Base-by-base conservation (phyloP, 148 eudicot species). In the Dysphania ambrosioides region DNA sequence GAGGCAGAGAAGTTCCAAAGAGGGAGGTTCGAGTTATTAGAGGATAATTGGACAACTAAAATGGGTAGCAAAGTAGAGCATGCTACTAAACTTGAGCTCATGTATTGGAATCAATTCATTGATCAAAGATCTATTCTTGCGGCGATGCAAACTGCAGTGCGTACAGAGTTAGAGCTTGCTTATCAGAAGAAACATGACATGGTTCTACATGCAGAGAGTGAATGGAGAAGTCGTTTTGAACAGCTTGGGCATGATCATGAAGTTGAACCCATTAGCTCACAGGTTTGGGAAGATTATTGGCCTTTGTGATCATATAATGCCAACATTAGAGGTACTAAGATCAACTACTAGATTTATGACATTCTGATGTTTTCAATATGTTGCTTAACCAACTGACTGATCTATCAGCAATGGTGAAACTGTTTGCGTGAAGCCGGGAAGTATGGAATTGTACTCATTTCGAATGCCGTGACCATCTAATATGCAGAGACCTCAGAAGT, bases 151-250 rank as follows among this genome's bases (percentile, higher is more conserved):
- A 88, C 84, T 82, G 84, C 78, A 16, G 81, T 87, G 87, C 81
- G 92, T 30, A 86, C 93, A 40, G 97, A 91, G 79, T 74, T 92
- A 58, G 83, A 94, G 81, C 86, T 88, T 73, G 86, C 84, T 59
- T 91, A 91, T 67, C 85, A 85, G 75, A 92, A 83, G 78, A 95
- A 92, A 74, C 79, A 79, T 74, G 96, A 94, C 55, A 85, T 89
- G 86, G 90, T 88, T 72, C 85, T 88, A 62, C 89, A 86, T 79
- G 98, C 97, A 71, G 97, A 87, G 82, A 89, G 93, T 70, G 92
- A 92, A 68, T 92, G 98, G 98, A 92, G 88, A 79, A 84, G 89
- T 70, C 93, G 86, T 78, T 85, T 87, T 72, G 96, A 92, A 74
- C 92, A 92, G 80, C 92, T 95, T 71, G 88, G 93, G 49, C 98